Evolutionary conservation across 257 asterid genomes (phyloP).

Genomic region (Orobanche coerulescens): DNA sequence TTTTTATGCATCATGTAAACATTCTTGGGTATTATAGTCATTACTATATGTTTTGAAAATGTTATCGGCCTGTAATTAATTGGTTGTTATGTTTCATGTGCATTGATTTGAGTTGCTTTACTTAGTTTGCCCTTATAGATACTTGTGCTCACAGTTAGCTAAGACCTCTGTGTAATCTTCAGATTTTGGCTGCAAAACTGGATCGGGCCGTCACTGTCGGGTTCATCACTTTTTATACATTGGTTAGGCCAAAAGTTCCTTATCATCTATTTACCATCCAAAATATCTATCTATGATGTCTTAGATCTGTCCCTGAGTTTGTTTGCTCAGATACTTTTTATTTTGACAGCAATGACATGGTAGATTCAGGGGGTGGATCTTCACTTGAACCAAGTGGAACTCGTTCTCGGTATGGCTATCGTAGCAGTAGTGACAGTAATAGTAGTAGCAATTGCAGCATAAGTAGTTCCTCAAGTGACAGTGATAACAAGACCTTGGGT

Average conservation of each 20-base stretch:
- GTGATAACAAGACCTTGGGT: constrained; percentile 66
- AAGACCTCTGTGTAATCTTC: constrained; percentile 26
- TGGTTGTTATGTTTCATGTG: constrained; percentile 8
- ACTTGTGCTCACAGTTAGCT: constrained; percentile 20
- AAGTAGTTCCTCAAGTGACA: constrained; percentile 85
- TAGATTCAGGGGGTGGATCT: constrained; percentile 54
- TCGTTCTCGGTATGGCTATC: constrained; percentile 59
- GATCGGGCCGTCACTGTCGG: constrained; percentile 86
- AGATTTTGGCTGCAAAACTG: constrained; percentile 99
- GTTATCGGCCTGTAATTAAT: constrained; percentile 10
- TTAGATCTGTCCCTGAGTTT: constrained; percentile 19
- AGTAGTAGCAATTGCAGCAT: constrained; percentile 83
- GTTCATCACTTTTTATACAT: constrained; percentile 70
- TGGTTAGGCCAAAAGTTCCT: constrained; percentile 46
- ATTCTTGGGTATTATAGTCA: background rate
- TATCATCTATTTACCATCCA: constrained; percentile 6
- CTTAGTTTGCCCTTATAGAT: constrained; percentile 10
- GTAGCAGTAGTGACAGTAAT: constrained; percentile 86
- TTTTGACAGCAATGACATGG: constrained; percentile 55
- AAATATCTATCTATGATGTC: constrained; percentile 10
- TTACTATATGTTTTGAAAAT: constrained; percentile 9
- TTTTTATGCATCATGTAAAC: background rate
- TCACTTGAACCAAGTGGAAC: constrained; percentile 56
- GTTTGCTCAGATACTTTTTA: constrained; percentile 30
- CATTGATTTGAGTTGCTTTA: constrained; percentile 9